Percentiles rank a stretch among this genome's conserved stretches.
Evolutionary conservation across 1,139 yeast genomes (phyloP).

Genomic region (Yamadazyma jaroonii): DNA sequence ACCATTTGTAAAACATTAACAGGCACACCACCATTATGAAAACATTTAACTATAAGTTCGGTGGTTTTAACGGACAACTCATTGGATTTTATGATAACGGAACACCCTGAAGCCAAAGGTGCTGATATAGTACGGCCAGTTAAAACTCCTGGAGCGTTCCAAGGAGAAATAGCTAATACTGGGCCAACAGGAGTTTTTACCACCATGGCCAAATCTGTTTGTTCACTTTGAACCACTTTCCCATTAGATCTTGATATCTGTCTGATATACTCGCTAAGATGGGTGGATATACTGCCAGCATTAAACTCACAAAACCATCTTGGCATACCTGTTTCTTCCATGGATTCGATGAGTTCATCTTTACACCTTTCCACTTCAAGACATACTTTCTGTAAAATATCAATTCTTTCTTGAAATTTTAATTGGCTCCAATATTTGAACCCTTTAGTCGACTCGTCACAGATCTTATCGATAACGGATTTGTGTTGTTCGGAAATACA

Average conservation of each 20-base stretch:
- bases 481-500: constrained; percentile 6
- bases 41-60: constrained; percentile 28
- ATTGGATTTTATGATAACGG: constrained; percentile 40
- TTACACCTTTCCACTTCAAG: constrained; percentile 14
- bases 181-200: constrained; percentile 42
- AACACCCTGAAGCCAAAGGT: constrained; percentile 51
- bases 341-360: constrained; percentile 21
- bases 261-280: constrained; percentile 22
- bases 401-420: constrained; percentile 15
- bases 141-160: constrained; percentile 49
- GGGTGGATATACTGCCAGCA: constrained; percentile 23
- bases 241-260: constrained; percentile 24
- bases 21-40: constrained; percentile 41
- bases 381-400: constrained; percentile 20
- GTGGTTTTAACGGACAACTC: constrained; percentile 34
- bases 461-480: constrained; percentile 10
- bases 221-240: constrained; percentile 16
- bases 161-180: constrained; percentile 43
- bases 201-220: constrained; percentile 27
- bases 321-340: constrained; percentile 36
- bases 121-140: constrained; percentile 36
- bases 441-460: constrained; percentile 23
- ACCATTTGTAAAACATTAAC: constrained; percentile 31
- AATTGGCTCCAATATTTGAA: constrained; percentile 25
- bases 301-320: constrained; percentile 35